Evolutionary conservation across 1,284 basidiomycete species (phyloP).

Genomic region (Trichosporon coremiiforme): DNA sequence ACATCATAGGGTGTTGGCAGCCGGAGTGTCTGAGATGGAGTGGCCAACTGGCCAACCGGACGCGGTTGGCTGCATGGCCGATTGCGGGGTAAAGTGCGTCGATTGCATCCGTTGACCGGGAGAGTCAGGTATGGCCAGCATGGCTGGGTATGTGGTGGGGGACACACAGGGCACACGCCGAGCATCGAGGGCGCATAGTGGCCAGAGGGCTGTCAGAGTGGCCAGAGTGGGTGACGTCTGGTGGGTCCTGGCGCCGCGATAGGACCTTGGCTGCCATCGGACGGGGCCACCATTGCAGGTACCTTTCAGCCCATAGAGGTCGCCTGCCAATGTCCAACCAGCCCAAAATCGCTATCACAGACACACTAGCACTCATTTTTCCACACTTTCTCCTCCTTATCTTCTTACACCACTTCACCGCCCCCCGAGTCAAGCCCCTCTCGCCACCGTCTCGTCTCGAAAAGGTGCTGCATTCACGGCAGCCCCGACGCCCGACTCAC

Average conservation of each 20-base stretch:
- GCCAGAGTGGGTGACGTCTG: not conserved
- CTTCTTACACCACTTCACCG: not conserved
- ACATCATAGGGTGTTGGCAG: too few species aligned
- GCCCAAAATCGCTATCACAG: conserved; percentile 1
- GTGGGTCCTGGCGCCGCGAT: not conserved
- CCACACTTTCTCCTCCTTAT: not conserved
- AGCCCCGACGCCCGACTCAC: not conserved
- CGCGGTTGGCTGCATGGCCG: not conserved
- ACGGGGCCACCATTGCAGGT: too few species aligned
- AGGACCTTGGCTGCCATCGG: not conserved
- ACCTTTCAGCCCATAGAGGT: not conserved
- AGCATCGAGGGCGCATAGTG: not conserved
- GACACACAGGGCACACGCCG: not conserved
- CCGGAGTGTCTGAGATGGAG: too few species aligned
- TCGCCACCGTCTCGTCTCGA: not conserved
- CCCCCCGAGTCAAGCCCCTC: not conserved
- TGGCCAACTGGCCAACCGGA: not conserved
- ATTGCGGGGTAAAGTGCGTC: not conserved
- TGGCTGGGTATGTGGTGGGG: not conserved
- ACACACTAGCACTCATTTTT: not conserved
- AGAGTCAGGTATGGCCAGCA: not conserved
- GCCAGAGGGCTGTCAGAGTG: not conserved
- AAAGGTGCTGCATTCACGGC: not conserved
- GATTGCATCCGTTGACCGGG: not conserved
- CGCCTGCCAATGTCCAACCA: not conserved